Conservation (phyloP, 345 rosid species). For the Salix arbutifolia region DNA sequence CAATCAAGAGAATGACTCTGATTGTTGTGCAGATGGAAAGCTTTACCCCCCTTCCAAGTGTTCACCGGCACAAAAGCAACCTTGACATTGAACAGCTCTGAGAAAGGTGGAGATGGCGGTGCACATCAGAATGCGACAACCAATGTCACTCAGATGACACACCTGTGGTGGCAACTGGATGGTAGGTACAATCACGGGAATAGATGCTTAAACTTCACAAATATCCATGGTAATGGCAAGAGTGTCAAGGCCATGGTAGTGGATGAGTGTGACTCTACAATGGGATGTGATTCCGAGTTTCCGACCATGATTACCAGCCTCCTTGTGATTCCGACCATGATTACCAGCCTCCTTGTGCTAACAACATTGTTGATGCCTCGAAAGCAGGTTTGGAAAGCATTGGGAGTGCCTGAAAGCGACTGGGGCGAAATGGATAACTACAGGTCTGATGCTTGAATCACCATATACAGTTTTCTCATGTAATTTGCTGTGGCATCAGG, state of each 20-base stretch:
- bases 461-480: background rate
- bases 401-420: background rate
- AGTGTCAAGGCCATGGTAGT: conserved; percentile 6
- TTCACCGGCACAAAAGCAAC: conserved; percentile 25
- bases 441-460: conserved; percentile 4
- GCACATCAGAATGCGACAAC: conserved; percentile 8
- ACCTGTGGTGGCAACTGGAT: conserved; percentile 9
- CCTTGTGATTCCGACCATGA: conserved; percentile 14
- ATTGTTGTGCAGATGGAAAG: conserved; percentile 18
- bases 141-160: background rate
- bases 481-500: background rate
- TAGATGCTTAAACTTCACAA: conserved; percentile 3
- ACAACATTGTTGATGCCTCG: conserved; percentile 17
- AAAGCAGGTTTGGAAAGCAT: conserved; percentile 14
- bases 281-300: conserved; percentile 2
- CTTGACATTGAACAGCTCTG: conserved; percentile 7
- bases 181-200: conserved; percentile 11
- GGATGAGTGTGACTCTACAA: conserved; percentile 12
- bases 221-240: background rate
- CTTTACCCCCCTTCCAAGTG: conserved; percentile 13
- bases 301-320: conserved; percentile 13
- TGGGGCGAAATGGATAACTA: background rate
- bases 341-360: conserved; percentile 10
- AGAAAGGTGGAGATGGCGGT: conserved; percentile 11
- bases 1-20: conserved; percentile 1